These are phyloP conservation scores for Paraglomus occultum DNA, from an alignment of 192 early-diverging fungal species.

Conservation along the genomic window DNA sequence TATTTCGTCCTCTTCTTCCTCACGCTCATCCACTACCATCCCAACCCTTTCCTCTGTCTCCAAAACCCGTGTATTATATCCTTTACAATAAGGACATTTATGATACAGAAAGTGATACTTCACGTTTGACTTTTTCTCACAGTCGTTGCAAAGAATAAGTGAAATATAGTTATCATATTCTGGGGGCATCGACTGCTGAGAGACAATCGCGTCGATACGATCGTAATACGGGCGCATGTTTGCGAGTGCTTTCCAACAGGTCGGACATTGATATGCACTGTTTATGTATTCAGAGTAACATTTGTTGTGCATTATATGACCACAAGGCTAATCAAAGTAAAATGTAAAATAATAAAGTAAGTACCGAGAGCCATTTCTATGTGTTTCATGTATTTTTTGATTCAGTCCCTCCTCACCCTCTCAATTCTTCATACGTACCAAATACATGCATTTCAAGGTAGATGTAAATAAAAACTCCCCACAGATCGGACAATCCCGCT, in stretches of 20 bases:
- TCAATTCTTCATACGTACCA: slow-evolving; percentile 51
- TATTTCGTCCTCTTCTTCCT: too few relatives aligned
- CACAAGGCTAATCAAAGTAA: slow-evolving; percentile 64
- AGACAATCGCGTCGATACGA: slow-evolving; percentile 79
- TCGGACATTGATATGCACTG: slow-evolving; percentile 93
- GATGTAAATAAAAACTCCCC: slow-evolving; percentile 94
- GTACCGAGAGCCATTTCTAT: not conserved
- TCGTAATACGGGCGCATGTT: slow-evolving; percentile 80
- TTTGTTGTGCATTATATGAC: slow-evolving; percentile 87
- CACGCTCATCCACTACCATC: too few relatives aligned
- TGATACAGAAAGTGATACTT: slow-evolving; percentile 97
- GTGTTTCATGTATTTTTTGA: not conserved
- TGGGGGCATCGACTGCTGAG: slow-evolving; percentile 81
- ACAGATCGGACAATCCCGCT: slow-evolving; percentile 95
- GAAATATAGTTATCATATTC: slow-evolving; percentile 78
- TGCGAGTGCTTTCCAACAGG: slow-evolving; percentile 88
- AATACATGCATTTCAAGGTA: slow-evolving; percentile 74
- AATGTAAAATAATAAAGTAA: not conserved
- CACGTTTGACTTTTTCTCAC: slow-evolving; percentile 77
- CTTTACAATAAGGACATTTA: slow-evolving; percentile 80
- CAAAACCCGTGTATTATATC: slow-evolving; percentile 91
- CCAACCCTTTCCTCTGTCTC: slow-evolving; percentile 43
- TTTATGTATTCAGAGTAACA: slow-evolving; percentile 84
- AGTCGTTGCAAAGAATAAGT: slow-evolving; percentile 93
- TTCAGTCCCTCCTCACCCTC: not conserved